Conservation (phyloP, 441 rosid genomes). For the Euphorbia schlechtendalii region DNA sequence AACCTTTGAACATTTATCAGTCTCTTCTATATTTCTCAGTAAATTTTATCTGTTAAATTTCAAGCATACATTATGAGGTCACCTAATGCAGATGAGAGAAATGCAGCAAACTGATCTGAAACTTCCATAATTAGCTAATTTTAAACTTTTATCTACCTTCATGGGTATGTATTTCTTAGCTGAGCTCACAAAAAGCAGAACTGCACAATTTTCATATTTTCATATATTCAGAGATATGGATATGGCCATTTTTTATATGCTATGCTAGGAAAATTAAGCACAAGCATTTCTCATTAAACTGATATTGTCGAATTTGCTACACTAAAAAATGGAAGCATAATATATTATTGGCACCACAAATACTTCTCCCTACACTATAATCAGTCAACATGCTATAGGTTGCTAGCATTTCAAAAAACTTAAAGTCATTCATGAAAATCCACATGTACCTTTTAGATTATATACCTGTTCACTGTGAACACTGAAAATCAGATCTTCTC, state of each 20-base stretch:
- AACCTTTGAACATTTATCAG: neutral
- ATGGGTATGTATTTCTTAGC: neutral
- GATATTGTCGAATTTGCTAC: neutral
- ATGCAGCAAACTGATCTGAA: neutral
- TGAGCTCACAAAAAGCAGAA: neutral
- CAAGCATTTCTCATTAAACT: neutral
- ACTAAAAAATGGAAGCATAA: neutral
- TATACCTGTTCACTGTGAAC: slow-evolving; percentile 84
- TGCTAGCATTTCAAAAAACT: neutral
- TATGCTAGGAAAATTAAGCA: neutral
- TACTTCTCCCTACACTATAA: neutral
- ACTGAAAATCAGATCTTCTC: slow-evolving; percentile 84
- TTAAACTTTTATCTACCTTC: neutral
- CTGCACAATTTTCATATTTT: neutral
- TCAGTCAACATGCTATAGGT: neutral
- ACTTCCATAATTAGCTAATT: neutral
- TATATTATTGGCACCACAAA: neutral
- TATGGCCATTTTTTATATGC: neutral
- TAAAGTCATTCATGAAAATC: neutral
- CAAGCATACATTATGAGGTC: neutral
- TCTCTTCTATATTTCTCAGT: neutral
- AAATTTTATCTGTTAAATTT: neutral
- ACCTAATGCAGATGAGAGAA: too few species aligned
- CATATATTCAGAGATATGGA: neutral
- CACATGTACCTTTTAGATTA: neutral